Evolutionary conservation across 1,139 yeast genomes (phyloP).

Genomic region (Pichia sp.): DNA sequence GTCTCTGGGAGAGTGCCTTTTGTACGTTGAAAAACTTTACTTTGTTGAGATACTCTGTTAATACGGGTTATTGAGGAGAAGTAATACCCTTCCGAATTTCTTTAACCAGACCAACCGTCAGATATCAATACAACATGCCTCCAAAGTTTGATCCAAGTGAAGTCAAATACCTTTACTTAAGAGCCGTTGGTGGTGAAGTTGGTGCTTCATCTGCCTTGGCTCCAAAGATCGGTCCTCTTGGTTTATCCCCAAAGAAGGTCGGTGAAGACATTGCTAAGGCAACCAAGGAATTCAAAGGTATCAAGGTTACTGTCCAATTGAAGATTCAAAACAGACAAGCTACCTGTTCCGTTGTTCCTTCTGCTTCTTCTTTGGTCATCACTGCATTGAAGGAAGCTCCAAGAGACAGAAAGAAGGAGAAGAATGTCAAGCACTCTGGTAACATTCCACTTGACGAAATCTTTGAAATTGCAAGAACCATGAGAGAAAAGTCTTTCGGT

Average conservation of each 20-base stretch:
- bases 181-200: constrained; percentile 99
- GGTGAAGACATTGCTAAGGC: constrained; percentile 99
- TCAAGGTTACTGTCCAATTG: constrained; percentile 97
- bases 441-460: constrained; percentile 97
- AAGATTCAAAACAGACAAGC: constrained; percentile 99
- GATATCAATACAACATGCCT: constrained; percentile 52
- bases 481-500: constrained; percentile 98
- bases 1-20: not conserved
- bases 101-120: not conserved
- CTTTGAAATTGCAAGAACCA: constrained; percentile 94
- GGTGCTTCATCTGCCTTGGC: constrained; percentile 99
- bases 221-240: constrained; percentile 99
- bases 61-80: not conserved
- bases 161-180: constrained; percentile 97
- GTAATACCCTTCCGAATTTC: not conserved
- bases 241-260: constrained; percentile 99
- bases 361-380: constrained; percentile 98
- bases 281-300: constrained; percentile 98
- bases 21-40: not conserved
- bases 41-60: not conserved
- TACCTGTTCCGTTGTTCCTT: constrained; percentile 96
- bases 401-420: constrained; percentile 99
- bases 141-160: constrained; percentile 98
- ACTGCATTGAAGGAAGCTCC: constrained; percentile 99
- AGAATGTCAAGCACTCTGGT: constrained; percentile 99